Evolutionary conservation across 352 stramenopile genomes (phyloP), one percentile per base, ranked within the genome.

Genomic region (Pythium folliculosum): DNA sequence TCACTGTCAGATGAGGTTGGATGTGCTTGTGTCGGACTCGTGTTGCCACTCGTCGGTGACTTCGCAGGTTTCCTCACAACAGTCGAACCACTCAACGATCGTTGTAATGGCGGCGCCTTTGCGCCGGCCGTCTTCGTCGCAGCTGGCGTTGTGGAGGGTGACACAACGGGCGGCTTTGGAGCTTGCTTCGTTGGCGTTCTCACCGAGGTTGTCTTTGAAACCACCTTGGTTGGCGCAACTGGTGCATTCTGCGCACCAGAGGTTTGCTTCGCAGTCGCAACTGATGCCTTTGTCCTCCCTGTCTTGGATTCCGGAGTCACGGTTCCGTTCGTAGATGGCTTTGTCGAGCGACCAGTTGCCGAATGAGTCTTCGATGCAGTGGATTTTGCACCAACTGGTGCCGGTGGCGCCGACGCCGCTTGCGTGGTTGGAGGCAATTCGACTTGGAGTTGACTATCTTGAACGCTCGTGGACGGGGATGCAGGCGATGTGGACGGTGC

Each of bases 11-110:
- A 2, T 13, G 50, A n/a, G 5, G 27, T 19, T 54, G 44, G 16
- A 60, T 23, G 12, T 35, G 45, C 17, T 44, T 48, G 17, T 21
- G 35, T 49, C 27, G 59, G 59, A 21, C 52, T 68, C 8, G 13
- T 65, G 10, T 38, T 58, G 21, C 44, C 48, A 16, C 14, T 49
- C 0, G 70, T 70, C 48, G 77, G 77, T 35, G 70, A 69, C 48
- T 75, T 73, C 17, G 63, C 30, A 9, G 49, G 17, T 38, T 45
- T 65, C 23, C 43, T 65, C 6, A 45, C 22, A 1, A 53, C 30
- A 10, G 50, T 25, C 19, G 67, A 69, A 7, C 69, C 63, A 35
- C 69, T 78, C 17, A 70, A 66, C 3, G 58, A 17, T n/a, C 74
- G 56, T 0, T 69, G 59, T 3, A 56, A 32, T 49, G 57, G 45